Conservation (phyloP, 768 basidiomycete genomes). For the Termitomyces eurrhizus region DNA sequence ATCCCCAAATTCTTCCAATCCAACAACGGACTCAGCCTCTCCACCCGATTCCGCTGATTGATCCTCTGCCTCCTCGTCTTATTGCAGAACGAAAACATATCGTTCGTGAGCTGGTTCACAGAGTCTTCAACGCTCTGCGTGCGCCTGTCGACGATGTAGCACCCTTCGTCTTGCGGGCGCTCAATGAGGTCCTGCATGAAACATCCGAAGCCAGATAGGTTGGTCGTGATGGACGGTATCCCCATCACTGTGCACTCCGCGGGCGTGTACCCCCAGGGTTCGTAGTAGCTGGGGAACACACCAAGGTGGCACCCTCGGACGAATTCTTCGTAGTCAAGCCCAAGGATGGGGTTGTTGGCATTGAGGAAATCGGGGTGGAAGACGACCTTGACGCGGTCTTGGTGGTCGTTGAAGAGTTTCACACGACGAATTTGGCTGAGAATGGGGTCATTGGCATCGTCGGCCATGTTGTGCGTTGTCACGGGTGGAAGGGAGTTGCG, state of each 20-base stretch:
- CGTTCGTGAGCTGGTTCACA: constrained; percentile 74
- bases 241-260: constrained; percentile 99
- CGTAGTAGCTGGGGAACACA: constrained; percentile 97
- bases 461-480: constrained; percentile 98
- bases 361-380: constrained; percentile 99
- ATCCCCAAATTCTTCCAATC: constrained; percentile 99
- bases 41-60: constrained; percentile 98
- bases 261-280: constrained; percentile 96
- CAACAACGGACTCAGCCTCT: constrained; percentile 85
- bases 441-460: constrained; percentile 90
- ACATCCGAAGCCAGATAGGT: constrained; percentile 95
- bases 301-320: constrained; percentile 97
- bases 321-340: constrained; percentile 98
- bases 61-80: constrained; percentile 96
- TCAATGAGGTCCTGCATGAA: constrained; percentile 99
- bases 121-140: constrained; percentile 89
- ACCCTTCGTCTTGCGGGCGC: constrained; percentile 89
- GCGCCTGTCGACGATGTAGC: constrained; percentile 94
- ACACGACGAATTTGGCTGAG: constrained; percentile 93
- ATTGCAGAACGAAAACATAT: constrained; percentile 70
- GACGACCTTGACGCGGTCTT: constrained; percentile 93
- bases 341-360: constrained; percentile 95
- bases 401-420: constrained; percentile 83
- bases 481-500: constrained; percentile 93
- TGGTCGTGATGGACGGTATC: constrained; percentile 95